These are phyloP conservation scores for Macroventuria anomochaeta DNA, from an alignment of 2,329 filamentous ascomycete species.

Conservation along the genomic window DNA sequence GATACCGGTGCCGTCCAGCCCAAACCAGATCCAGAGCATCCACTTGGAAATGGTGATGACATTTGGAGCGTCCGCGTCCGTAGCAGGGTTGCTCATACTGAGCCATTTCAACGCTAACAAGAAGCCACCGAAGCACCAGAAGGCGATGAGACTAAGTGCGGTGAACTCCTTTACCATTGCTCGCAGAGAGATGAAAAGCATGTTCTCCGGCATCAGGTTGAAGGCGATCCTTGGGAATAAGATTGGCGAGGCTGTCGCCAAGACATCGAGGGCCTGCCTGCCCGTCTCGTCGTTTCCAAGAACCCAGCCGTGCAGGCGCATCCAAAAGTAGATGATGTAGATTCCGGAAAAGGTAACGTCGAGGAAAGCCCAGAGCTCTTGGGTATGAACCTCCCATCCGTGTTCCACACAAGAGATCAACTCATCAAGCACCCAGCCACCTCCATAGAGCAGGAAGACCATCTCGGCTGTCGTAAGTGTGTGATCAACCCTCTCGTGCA, in stretches of 20 bases:
- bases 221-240: constrained; percentile 81
- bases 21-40: constrained; percentile 96
- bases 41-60: constrained; percentile 79
- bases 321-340: constrained; percentile 70
- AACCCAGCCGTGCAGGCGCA: constrained; percentile 71
- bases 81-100: constrained; percentile 52
- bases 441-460: constrained; percentile 73
- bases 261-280: constrained; percentile 75
- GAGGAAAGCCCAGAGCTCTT: constrained; percentile 88
- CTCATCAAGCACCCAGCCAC: constrained; percentile 81
- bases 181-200: constrained; percentile 79
- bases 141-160: constrained; percentile 74
- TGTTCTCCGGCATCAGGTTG: constrained; percentile 81
- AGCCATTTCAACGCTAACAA: constrained; percentile 81
- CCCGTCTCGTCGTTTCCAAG: constrained; percentile 57
- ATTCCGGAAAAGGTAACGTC: constrained; percentile 79
- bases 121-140: constrained; percentile 86
- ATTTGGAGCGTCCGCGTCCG: constrained; percentile 55
- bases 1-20: constrained; percentile 72
- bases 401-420: constrained; percentile 79
- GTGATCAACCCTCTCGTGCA: constrained; percentile 70
- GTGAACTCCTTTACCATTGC: constrained; percentile 89
- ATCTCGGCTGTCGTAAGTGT: constrained; percentile 66
- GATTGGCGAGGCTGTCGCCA: constrained; percentile 80
- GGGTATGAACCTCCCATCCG: constrained; percentile 80